Evolutionary conservation across 1,284 basidiomycete species (phyloP), one percentile per base, ranked within the genome.

Genomic region (Microbotryum scabiosae): DNA sequence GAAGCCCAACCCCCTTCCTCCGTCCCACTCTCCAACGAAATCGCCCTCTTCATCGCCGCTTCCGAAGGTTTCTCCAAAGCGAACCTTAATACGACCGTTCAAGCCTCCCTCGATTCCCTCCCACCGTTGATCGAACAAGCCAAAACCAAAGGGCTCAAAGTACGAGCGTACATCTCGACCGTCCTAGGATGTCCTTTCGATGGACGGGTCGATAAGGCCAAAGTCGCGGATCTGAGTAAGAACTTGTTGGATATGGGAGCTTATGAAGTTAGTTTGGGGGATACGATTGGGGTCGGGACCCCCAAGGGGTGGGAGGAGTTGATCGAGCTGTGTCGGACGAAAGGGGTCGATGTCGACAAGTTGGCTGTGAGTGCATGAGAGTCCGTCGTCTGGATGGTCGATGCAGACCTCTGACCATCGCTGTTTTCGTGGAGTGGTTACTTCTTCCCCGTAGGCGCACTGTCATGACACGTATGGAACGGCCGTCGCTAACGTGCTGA

Each of bases 381-480:
- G 9, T 14, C 4, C 43, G 20, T 32, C 14, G 30, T 30, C 50
- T 28, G 41, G 20, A 52, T 30, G 41, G 18, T 51, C 14, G 21
- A 25, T 8, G 23, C 5, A 47, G 18, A 43, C 52, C 30, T 16
- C 36, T 41, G 36, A 41, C 36, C 36, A 18, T 16, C 30, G 7
- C 8, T 30, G 14, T 63, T 41, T 21, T 51, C 43, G 26, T 21
- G 46, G 16, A 41, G 16, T 18, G 36, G 36, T 64, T 61, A 51
- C 61, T 32, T 60, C 86, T 74, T 83, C 85, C 72, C 3, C 6
- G 82, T 30, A 58, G 51, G 60, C 68, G 6, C 74, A 92, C 84
- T 90, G 89, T 75, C 91, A 96, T 74, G 90, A 97, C 73, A 96
- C 91, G 0, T 93, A 85, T 73, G 89, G 90, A 3, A 87, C 87